These are phyloP conservation scores for Suillus tomentosus DNA, from an alignment of 768 basidiomycete genomes.

Conservation along the genomic window DNA sequence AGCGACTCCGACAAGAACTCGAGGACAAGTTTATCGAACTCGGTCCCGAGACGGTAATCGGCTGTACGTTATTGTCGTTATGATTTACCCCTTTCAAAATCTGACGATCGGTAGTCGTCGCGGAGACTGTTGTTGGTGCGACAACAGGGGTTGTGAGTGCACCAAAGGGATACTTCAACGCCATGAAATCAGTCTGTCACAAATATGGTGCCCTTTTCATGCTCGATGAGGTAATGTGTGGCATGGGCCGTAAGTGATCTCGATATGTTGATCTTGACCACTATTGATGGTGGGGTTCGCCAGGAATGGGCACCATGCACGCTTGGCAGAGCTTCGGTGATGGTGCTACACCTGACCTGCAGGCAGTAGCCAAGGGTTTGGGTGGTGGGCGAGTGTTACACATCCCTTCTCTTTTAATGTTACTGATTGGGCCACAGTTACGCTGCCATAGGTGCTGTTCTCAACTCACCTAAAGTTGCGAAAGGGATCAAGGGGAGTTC, in stretches of 20 bases:
- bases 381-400: slow-evolving; percentile 70
- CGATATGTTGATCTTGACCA: background rate
- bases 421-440: slow-evolving; percentile 48
- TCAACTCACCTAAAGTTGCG: slow-evolving; percentile 72
- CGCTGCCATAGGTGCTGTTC: slow-evolving; percentile 78
- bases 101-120: slow-evolving; percentile 54
- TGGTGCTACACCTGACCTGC: slow-evolving; percentile 77
- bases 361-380: slow-evolving; percentile 87
- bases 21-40: slow-evolving; percentile 84
- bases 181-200: slow-evolving; percentile 81
- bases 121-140: slow-evolving; percentile 87
- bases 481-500: slow-evolving; percentile 67
- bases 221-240: slow-evolving; percentile 91
- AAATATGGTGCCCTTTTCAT: slow-evolving; percentile 76
- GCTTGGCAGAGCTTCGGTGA: slow-evolving; percentile 87
- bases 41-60: slow-evolving; percentile 81
- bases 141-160: slow-evolving; percentile 75
- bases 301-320: slow-evolving; percentile 86
- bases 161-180: slow-evolving; percentile 84
- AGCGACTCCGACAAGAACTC: slow-evolving; percentile 74
- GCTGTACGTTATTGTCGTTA: slow-evolving; percentile 51
- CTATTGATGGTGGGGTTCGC: background rate
- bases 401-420: background rate
- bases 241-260: slow-evolving; percentile 75
- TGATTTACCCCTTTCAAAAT: background rate